Evolutionary conservation across 2,329 filamentous ascomycete genomes (phyloP).

Genomic region (Paramyrothecium sp.): DNA sequence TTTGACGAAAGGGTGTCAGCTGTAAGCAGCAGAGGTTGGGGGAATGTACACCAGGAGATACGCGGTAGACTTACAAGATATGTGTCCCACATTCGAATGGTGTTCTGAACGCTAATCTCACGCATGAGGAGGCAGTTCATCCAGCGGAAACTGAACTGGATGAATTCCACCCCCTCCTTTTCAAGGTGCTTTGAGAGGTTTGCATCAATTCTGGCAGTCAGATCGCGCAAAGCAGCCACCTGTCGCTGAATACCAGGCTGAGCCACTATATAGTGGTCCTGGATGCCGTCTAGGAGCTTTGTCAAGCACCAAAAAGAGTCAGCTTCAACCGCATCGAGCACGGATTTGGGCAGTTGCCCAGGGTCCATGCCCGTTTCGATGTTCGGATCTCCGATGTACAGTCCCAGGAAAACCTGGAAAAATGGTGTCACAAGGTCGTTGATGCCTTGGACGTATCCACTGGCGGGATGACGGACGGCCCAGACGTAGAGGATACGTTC

Average conservation of each 20-base stretch:
- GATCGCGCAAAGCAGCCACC: constrained; percentile 81
- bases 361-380: constrained; percentile 96
- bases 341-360: constrained; percentile 83
- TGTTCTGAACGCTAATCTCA: constrained; percentile 94
- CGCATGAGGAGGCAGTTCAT: constrained; percentile 99
- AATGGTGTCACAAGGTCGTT: constrained; percentile 98
- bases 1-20: constrained; percentile 8
- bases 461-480: constrained; percentile 96
- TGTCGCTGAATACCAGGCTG: constrained; percentile 96
- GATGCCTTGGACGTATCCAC: constrained; percentile 97
- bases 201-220: constrained; percentile 86
- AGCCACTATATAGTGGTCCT: constrained; percentile 98
- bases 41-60: no score
- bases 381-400: constrained; percentile 91
- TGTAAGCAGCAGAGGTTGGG: not conserved
- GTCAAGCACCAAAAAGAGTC: constrained; percentile 99
- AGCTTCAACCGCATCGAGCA: constrained; percentile 94
- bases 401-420: constrained; percentile 94
- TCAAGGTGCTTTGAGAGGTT: constrained; percentile 85
- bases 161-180: constrained; percentile 91
- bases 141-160: constrained; percentile 98
- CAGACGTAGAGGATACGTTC: constrained; percentile 96
- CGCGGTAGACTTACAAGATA: constrained; percentile 70
- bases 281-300: constrained; percentile 96
- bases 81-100: constrained; percentile 99